Evolutionary conservation across 805 yeast species (phyloP).

Genomic region (Candida vartiovaarae): DNA sequence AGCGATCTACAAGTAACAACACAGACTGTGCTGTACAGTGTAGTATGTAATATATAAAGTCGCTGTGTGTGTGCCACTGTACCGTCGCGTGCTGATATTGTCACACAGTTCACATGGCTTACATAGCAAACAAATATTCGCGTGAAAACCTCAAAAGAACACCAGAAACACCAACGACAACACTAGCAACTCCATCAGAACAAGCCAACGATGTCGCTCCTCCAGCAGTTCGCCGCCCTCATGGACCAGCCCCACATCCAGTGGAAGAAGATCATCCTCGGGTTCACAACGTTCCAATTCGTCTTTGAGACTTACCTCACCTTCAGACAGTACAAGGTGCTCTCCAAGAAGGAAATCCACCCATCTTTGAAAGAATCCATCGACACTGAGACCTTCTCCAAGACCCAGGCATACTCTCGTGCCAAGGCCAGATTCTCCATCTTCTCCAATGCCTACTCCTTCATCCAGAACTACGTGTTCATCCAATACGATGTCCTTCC

Average conservation of each 20-base stretch:
- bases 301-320: conserved; percentile 68
- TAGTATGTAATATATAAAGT: no score
- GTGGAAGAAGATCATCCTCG: conserved; percentile 74
- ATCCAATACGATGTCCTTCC: conserved; percentile 62
- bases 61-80: no score
- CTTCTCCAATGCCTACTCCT: conserved; percentile 41
- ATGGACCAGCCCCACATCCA: conserved; percentile 64
- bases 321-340: conserved; percentile 68
- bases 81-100: no score
- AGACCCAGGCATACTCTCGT: conserved; percentile 70
- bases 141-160: background rate
- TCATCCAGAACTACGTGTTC: conserved; percentile 49
- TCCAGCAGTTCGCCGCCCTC: conserved; percentile 36
- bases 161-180: background rate
- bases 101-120: no score
- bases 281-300: conserved; percentile 69
- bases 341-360: conserved; percentile 56
- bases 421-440: conserved; percentile 72
- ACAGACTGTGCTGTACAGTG: no score
- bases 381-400: conserved; percentile 63
- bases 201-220: conserved; percentile 15
- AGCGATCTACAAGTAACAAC: no score
- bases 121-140: no score
- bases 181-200: background rate
- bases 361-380: conserved; percentile 58